Conservation (phyloP, 768 basidiomycete genomes). For the Pisolithus tinctorius region DNA sequence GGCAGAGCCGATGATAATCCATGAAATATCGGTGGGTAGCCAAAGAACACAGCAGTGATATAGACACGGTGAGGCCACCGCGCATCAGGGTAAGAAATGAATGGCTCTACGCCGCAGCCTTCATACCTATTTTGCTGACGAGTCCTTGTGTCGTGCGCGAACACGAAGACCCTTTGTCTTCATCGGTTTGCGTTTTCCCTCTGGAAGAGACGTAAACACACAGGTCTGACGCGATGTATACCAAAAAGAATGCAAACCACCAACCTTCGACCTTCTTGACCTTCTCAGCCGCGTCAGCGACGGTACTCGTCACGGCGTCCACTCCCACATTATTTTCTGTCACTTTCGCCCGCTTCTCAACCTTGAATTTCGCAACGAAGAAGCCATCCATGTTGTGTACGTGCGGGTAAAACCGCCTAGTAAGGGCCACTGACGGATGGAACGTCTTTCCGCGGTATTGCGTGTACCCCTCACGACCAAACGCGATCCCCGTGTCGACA, state of each 20-base stretch:
- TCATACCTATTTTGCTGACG: constrained; percentile 14
- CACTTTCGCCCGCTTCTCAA: constrained; percentile 68
- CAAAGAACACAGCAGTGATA: not conserved
- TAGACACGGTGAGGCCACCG: not conserved
- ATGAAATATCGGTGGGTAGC: too few species aligned
- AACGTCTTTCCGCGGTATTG: constrained; percentile 89
- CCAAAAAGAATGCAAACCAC: constrained; percentile 19
- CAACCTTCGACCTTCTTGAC: constrained; percentile 70
- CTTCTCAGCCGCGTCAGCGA: constrained; percentile 18
- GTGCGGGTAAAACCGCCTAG: constrained; percentile 90
- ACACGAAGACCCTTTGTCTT: constrained; percentile 70
- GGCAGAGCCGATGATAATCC: too few species aligned
- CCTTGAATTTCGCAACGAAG: constrained; percentile 96
- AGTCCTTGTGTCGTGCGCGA: constrained; percentile 41
- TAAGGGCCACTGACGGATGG: constrained; percentile 68
- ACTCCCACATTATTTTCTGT: constrained; percentile 22
- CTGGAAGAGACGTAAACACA: constrained; percentile 29
- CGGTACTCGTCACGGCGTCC: constrained; percentile 19
- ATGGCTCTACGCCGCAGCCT: not conserved
- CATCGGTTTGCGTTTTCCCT: constrained; percentile 67
- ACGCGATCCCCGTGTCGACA: constrained; percentile 87
- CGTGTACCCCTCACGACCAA: constrained; percentile 89
- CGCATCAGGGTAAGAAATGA: not conserved
- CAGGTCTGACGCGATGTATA: constrained; percentile 1
- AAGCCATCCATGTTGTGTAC: constrained; percentile 99